Base-by-base conservation (phyloP, 257 asterid genomes). In the Solanum pennellii region DNA sequence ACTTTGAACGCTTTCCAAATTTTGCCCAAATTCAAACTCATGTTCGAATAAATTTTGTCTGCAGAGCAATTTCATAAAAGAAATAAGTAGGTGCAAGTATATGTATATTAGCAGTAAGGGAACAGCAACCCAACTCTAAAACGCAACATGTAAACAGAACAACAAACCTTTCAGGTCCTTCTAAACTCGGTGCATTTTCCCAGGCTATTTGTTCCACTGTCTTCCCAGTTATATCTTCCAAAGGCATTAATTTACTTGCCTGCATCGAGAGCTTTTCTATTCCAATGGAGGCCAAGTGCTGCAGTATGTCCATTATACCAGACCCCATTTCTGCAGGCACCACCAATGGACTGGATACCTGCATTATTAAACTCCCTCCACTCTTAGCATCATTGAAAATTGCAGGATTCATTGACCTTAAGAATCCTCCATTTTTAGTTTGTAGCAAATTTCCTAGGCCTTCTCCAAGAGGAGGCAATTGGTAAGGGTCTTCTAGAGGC, bases 311-410 rank as follows among this genome's bases (percentile, higher is more conserved):
- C 96, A 93, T 94, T 37, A 94, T 94, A 65, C 95, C 94, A 42
- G 98, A 93, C 71, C 99, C 99, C 98, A 97, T 93, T 88, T 94
- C 98, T 5, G 99, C 98, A 72, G 99, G 99, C 92, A 95, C 94
- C 86, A 97, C 99, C 87, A 97, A 98, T 12, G 99, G 96, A 89
- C 89, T 92, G 60, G 98, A 97, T 21, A 92, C 99, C 92, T 97
- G 99, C 99, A 97, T 93, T 49, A 96, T 90, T 88, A 97, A 88
- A 90, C 92, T 92, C 89, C 99, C 99, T 65, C 94, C 96, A 83
- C 86, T 90, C 86, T 93, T 95, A 62, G 97, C 90, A 79, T 89
- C 91, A 90, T 47, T 87, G 91, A 97, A 97, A 87, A 94, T 90
- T 23, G 89, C 83, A 69, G 99, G 98, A 92, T 89, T 95, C 99